Conservation (phyloP, 176 grass and related monocot species). For the Aegilops speltoides region DNA sequence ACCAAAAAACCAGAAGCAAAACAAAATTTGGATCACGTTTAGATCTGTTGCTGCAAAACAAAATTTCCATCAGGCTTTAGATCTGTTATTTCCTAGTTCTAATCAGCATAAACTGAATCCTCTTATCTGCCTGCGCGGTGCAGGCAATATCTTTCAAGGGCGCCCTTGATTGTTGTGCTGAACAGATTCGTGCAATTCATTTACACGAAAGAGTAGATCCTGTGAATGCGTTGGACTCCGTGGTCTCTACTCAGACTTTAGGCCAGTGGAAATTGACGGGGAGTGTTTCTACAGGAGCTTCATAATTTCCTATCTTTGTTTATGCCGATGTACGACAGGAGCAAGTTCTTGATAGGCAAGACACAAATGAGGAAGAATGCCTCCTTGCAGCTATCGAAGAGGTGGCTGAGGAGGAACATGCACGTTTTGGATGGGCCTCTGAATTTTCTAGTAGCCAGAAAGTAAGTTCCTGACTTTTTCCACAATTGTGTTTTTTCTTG, state of each 20-base stretch:
- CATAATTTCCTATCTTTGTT: conserved; percentile 27
- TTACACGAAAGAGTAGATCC: not conserved
- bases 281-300: conserved; percentile 49
- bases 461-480: conserved; percentile 4
- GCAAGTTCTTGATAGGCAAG: conserved; percentile 38
- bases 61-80: conserved; percentile 5
- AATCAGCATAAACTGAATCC: conserved; percentile 1
- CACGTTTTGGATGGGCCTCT: not conserved
- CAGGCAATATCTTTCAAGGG: not conserved
- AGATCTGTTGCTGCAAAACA: not conserved
- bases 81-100: not conserved
- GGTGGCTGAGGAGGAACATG: conserved; percentile 3
- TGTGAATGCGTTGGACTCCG: not conserved
- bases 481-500: not conserved
- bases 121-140: not conserved
- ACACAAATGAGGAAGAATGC: conserved; percentile 23
- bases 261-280: conserved; percentile 20
- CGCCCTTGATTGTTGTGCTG: not conserved
- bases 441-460: not conserved
- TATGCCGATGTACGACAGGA: conserved; percentile 20
- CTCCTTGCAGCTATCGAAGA: conserved; percentile 20
- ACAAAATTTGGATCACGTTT: conserved; percentile 1
- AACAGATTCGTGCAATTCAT: too few relatives aligned
- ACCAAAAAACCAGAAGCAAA: not conserved
- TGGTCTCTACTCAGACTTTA: not conserved